These are phyloP conservation scores for Ganoderma lucidum DNA, from an alignment of 1,284 basidiomycete genomes.

Conservation along the genomic window DNA sequence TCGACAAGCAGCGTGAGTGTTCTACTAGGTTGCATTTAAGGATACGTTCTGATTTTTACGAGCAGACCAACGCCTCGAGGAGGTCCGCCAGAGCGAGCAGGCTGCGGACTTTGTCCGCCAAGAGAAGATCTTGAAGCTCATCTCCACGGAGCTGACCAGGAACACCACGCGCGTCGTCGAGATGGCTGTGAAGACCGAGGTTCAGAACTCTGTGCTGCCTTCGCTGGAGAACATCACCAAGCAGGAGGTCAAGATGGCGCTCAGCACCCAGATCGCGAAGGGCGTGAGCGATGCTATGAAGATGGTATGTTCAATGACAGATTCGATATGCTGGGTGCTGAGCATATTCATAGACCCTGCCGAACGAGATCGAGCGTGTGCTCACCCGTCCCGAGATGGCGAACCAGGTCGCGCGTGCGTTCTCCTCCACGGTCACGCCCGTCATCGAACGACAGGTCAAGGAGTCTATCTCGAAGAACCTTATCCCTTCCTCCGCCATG, in stretches of 20 bases:
- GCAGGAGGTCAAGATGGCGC: conserved; percentile 75
- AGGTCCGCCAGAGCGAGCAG: conserved; percentile 77
- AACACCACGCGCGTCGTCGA: conserved; percentile 88
- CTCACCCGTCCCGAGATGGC: conserved; percentile 79
- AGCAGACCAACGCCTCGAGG: conserved; percentile 81
- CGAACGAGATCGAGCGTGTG: conserved; percentile 78
- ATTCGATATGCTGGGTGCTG: background rate
- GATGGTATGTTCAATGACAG: conserved; percentile 56
- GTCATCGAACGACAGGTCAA: conserved; percentile 82
- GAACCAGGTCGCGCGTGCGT: conserved; percentile 73
- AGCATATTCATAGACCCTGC: conserved; percentile 61
- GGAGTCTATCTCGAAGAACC: conserved; percentile 74
- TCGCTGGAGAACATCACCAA: conserved; percentile 81
- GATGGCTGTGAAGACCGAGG: conserved; percentile 81
- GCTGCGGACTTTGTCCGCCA: conserved; percentile 81
- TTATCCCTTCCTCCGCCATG: conserved; percentile 75
- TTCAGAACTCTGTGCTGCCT: conserved; percentile 81
- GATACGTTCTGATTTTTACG: conserved; percentile 15
- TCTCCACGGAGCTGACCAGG: conserved; percentile 83
- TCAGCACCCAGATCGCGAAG: conserved; percentile 78
- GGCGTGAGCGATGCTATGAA: conserved; percentile 76
- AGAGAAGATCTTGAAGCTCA: conserved; percentile 86
- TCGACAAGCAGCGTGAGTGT: conserved; percentile 82
- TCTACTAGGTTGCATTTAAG: background rate
- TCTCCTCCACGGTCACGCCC: conserved; percentile 72